A percentile compares a stretch with the other conserved stretches of the same genome.
Conservation (phyloP, 2,329 filamentous ascomycete genomes). For the Alternaria triticimaculans region DNA sequence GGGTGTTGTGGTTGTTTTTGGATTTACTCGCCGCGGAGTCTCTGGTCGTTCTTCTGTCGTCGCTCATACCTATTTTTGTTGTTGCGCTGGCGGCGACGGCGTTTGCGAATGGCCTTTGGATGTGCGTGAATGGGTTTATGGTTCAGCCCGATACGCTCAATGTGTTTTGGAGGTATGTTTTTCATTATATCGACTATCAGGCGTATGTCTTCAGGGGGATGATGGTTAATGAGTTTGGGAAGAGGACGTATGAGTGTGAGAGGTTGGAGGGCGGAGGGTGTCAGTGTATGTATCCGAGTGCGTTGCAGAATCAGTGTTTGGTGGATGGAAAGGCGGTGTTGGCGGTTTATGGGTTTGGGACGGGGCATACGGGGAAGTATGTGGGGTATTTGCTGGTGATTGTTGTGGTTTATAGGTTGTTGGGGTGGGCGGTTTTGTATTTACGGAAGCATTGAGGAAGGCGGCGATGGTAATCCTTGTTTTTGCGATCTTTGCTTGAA, state of each 20-base stretch:
- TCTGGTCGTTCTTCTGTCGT: conserved; percentile 77
- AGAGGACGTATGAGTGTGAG: conserved; percentile 69
- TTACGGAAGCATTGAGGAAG: conserved; percentile 37
- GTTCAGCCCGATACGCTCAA: conserved; percentile 76
- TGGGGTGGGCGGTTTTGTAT: conserved; percentile 69
- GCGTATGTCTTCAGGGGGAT: conserved; percentile 87
- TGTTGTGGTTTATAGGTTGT: conserved; percentile 72
- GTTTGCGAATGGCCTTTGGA: conserved; percentile 89
- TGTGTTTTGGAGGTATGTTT: conserved; percentile 84
- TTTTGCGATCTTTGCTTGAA: background rate
- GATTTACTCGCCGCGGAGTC: conserved; percentile 83
- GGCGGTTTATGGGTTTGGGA: conserved; percentile 71
- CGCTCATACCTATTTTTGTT: conserved; percentile 79
- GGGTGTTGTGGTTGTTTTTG: conserved; percentile 84
- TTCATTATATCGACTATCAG: conserved; percentile 90
- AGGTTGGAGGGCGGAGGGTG: conserved; percentile 50
- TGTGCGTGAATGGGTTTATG: conserved; percentile 84
- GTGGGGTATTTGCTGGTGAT: conserved; percentile 81
- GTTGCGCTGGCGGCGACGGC: conserved; percentile 79
- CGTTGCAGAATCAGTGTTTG: conserved; percentile 67
- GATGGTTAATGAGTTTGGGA: conserved; percentile 87
- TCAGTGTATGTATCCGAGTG: conserved; percentile 74
- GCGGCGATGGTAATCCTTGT: too few species aligned
- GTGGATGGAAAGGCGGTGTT: conserved; percentile 76
- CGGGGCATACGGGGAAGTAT: conserved; percentile 69